Evolutionary conservation across 495 filamentous ascomycete species (phyloP).

Genomic region (Neurospora sp.): DNA sequence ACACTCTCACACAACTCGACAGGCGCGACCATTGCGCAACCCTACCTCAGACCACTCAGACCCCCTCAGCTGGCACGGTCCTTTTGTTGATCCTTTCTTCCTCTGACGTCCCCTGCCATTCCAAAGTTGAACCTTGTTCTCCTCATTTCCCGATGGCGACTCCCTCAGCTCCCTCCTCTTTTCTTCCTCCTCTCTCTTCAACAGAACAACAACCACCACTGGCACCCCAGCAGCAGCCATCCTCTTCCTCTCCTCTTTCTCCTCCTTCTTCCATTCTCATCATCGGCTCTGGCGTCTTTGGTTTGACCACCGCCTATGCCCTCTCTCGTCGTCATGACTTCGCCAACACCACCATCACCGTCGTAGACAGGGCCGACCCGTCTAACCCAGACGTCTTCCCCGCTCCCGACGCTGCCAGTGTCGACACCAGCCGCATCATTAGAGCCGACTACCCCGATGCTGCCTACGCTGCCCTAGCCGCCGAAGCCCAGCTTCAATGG

Average conservation of each 20-base stretch:
- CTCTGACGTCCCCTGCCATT: background rate
- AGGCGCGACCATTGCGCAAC: background rate
- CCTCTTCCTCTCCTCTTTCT: conserved; percentile 7
- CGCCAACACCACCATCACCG: conserved; percentile 45
- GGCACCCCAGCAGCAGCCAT: background rate
- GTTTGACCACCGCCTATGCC: conserved; percentile 56
- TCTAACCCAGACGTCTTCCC: conserved; percentile 44
- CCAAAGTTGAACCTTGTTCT: background rate
- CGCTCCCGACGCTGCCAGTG: conserved; percentile 56
- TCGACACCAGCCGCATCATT: conserved; percentile 70
- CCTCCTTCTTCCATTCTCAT: conserved; percentile 53
- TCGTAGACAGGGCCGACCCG: conserved; percentile 52
- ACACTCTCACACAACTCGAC: background rate
- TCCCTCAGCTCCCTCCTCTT: conserved; percentile 2
- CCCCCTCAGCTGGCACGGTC: background rate
- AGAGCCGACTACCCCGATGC: conserved; percentile 71
- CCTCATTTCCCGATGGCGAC: background rate
- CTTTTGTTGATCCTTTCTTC: background rate
- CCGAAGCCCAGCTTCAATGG: conserved; percentile 61
- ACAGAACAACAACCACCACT: background rate
- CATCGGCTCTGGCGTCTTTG: conserved; percentile 69
- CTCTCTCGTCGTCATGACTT: conserved; percentile 47
- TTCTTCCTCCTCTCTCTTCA: conserved; percentile 3
- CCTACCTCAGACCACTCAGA: background rate
- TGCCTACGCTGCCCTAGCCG: conserved; percentile 59